A percentile compares a stretch with the other conserved stretches of the same genome.
Conservation (phyloP, 140 eudicot genomes). For the Flaveria floridana region DNA sequence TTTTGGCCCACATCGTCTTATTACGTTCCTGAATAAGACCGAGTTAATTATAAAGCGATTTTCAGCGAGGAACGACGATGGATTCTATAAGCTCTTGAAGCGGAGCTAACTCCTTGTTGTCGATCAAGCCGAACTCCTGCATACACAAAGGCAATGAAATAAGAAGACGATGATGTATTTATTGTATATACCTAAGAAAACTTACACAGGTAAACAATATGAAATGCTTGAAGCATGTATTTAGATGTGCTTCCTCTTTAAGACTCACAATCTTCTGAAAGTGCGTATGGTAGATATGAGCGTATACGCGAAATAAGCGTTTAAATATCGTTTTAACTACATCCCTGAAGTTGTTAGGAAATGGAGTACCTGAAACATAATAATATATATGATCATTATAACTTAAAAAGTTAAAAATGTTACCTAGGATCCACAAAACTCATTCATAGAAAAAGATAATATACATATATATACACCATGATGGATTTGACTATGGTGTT, state of each 20-base stretch:
- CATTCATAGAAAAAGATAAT: not conserved
- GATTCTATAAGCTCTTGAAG: constrained; percentile 91
- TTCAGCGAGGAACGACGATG: constrained; percentile 61
- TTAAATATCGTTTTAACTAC: constrained; percentile 86
- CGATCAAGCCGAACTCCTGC: constrained; percentile 79
- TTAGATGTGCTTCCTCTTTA: constrained; percentile 87
- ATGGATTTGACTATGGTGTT: not conserved
- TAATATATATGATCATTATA: not conserved
- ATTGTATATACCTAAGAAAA: not conserved
- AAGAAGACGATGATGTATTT: not conserved
- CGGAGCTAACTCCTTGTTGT: constrained; percentile 93
- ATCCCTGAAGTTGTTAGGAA: constrained; percentile 85
- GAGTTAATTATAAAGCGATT: constrained; percentile 6
- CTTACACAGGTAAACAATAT: constrained; percentile 86
- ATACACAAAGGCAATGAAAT: constrained; percentile 6
- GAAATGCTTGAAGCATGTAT: constrained; percentile 96
- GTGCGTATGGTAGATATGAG: constrained; percentile 87
- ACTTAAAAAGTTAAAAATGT: not conserved
- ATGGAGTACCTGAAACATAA: constrained; percentile 63
- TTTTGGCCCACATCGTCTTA: constrained; percentile 26
- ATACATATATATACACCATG: not conserved
- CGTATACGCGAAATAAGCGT: constrained; percentile 88
- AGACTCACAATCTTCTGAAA: constrained; percentile 90
- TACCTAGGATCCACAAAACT: not conserved
- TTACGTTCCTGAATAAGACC: constrained; percentile 33